These are phyloP conservation scores for Cyclotella sp. DNA, from an alignment of 108 stramenopile genomes.

Conservation along the genomic window DNA sequence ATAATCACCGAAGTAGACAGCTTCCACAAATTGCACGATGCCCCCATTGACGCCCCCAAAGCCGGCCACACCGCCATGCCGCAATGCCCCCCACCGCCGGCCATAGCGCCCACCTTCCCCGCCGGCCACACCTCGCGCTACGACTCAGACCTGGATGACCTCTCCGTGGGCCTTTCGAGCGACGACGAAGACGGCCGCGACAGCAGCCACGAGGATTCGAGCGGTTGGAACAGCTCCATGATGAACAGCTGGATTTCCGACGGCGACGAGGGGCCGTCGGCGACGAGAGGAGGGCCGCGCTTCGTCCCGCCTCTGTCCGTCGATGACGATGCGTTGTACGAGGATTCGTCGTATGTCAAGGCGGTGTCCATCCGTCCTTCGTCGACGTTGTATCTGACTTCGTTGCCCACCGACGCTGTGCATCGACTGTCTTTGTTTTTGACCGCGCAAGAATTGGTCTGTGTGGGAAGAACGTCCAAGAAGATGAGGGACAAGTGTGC, in stretches of 20 bases:
- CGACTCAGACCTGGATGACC: background rate
- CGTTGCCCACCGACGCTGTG: background rate
- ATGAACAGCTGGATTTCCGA: background rate
- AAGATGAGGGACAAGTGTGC: constrained; percentile 30
- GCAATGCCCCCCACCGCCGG: background rate
- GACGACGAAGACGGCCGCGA: background rate
- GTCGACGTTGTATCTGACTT: background rate
- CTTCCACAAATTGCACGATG: background rate
- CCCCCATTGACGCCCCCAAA: background rate
- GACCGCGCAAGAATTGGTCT: background rate
- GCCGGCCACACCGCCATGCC: background rate
- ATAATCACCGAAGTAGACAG: background rate
- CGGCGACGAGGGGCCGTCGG: background rate
- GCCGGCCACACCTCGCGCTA: constrained; percentile 21
- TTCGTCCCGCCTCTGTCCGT: background rate
- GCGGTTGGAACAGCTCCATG: background rate
- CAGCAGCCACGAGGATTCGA: background rate
- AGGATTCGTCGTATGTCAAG: background rate
- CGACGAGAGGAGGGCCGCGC: background rate
- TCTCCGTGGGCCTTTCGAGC: background rate
- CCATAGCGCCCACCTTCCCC: constrained; percentile 24
- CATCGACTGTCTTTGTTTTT: background rate
- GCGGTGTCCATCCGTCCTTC: constrained; percentile 2
- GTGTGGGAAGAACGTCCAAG: background rate
- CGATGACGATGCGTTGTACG: too few relatives aligned